phyloP scores from a whole-genome alignment of 2,329 filamentous ascomycete species.

The Ceratocystis huliohia region DNA sequence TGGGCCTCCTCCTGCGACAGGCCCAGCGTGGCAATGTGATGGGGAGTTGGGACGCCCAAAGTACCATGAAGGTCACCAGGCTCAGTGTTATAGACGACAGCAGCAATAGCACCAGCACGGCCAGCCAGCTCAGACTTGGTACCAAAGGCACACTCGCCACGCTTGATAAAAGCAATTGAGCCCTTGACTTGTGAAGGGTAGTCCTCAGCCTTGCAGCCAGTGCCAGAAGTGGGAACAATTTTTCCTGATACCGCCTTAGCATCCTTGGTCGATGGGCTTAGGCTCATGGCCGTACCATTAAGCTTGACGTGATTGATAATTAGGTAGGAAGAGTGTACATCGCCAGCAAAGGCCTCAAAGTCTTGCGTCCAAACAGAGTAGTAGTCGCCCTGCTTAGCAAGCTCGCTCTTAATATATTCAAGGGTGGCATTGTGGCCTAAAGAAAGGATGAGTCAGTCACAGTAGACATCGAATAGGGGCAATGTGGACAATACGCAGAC shows the following conservation, averaged over 20 bases:
- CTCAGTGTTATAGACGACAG: slow-evolving; percentile 63
- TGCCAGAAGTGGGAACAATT: slow-evolving; percentile 46
- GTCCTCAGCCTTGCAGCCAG: slow-evolving; percentile 52
- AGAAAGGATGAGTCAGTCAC: slow-evolving; percentile 10
- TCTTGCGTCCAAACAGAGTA: slow-evolving; percentile 51
- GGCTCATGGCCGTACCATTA: slow-evolving; percentile 44
- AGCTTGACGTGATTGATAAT: slow-evolving; percentile 42
- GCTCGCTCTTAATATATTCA: slow-evolving; percentile 45
- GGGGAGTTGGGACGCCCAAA: slow-evolving; percentile 45
- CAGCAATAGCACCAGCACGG: slow-evolving; percentile 55
- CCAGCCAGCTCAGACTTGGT: slow-evolving; percentile 57
- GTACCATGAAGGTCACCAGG: slow-evolving; percentile 52
- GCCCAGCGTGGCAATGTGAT: slow-evolving; percentile 57
- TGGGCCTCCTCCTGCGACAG: slow-evolving; percentile 47
- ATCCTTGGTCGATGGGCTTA: slow-evolving; percentile 53
- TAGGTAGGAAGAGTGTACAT: slow-evolving; percentile 45
- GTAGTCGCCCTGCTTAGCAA: slow-evolving; percentile 45
- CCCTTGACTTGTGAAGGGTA: slow-evolving; percentile 47
- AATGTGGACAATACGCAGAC: slow-evolving; percentile 21
- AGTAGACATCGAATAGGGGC: not conserved
- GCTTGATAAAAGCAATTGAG: slow-evolving; percentile 56
- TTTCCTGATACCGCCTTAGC: slow-evolving; percentile 47
- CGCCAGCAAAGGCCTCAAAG: slow-evolving; percentile 50
- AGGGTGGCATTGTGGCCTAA: slow-evolving; percentile 50
- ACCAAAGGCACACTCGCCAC: slow-evolving; percentile 60